phyloP scores from a whole-genome alignment of 768 basidiomycete species.

The Boletus vermiculosoides region DNA sequence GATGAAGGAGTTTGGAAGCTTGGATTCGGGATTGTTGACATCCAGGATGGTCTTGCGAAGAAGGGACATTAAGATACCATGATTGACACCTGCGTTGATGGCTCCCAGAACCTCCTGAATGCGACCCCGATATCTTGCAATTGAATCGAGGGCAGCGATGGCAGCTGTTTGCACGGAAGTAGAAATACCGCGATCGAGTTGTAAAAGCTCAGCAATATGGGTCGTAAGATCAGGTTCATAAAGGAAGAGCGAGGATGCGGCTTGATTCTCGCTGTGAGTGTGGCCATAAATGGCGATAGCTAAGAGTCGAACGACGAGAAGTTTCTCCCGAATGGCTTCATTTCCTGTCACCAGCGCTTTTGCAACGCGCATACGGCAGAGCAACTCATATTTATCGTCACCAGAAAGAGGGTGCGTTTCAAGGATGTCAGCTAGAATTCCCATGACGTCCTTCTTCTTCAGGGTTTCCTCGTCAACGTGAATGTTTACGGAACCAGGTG shows the following conservation, averaged over 20 bases:
- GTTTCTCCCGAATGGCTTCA: slow-evolving; percentile 68
- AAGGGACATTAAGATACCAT: slow-evolving; percentile 89
- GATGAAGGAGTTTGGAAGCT: slow-evolving; percentile 67
- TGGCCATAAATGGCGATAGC: slow-evolving; percentile 91
- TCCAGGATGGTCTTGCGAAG: slow-evolving; percentile 79
- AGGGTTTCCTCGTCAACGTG: slow-evolving; percentile 63
- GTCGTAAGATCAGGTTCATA: slow-evolving; percentile 92
- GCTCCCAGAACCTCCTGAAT: slow-evolving; percentile 85
- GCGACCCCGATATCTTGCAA: slow-evolving; percentile 80
- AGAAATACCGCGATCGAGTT: slow-evolving; percentile 71
- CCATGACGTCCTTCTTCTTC: slow-evolving; percentile 63
- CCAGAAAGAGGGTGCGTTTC: slow-evolving; percentile 69
- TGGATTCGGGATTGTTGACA: slow-evolving; percentile 63
- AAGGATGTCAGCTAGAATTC: slow-evolving; percentile 71
- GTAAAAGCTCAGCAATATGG: slow-evolving; percentile 87
- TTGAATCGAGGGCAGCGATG: slow-evolving; percentile 85
- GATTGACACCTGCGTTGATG: slow-evolving; percentile 93
- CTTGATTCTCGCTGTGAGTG: slow-evolving; percentile 76
- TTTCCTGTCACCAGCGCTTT: slow-evolving; percentile 59
- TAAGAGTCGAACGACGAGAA: slow-evolving; percentile 77
- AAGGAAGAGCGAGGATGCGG: slow-evolving; percentile 80
- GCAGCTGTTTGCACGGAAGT: slow-evolving; percentile 78
- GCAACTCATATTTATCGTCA: slow-evolving; percentile 82
- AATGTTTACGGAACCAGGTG: slow-evolving; percentile 54
- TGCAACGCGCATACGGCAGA: slow-evolving; percentile 84